Base-by-base conservation (phyloP, 805 yeast genomes). In the Pichia rugopelliculosa region DNA sequence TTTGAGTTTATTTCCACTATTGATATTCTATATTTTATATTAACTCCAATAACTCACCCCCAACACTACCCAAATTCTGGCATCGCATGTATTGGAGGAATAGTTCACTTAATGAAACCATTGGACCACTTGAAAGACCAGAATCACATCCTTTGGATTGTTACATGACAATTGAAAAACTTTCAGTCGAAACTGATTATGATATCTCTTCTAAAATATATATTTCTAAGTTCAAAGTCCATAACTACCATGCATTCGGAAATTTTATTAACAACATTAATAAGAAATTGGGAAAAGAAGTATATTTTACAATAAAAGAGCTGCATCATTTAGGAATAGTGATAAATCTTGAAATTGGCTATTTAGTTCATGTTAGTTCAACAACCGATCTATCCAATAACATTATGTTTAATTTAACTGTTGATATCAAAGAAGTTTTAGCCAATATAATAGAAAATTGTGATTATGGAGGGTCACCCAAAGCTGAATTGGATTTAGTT, bases 341-440 rank as follows among this genome's bases (percentile, higher is more conserved):
- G 8, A 23, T 52, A 23, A 52, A 49, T 45, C n/a, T 42, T 18
- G 50, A 52, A 30, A 41, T 40, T 17, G 55, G 55, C 8, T 44
- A 33, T 17, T 25, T 52, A 12, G 36, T 52, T 21, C 53, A 52
- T 39, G 5, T 52, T 7, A 45, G 40, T 13, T 49, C 53, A 4
- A 39, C 43, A 4, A 27, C 25, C 13, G 33, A 44, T 25, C 24
- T 41, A 23, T 17, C 40, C 13, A 15, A 17, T 5, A 40, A 13
- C 3, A 46, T 27, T 27, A 13, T 27, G 7, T 27, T 27, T 27
- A 3, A n/a, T 3, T 13, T 27, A 7, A 27, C 33, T 13, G 33
- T 27, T 12, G 33, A 27, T 27, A 13, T 27, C 15, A 27, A 27
- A 27, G 33, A 27, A 27, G 33, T 27, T 27, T 27, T 27, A 27